Conservation (phyloP, 2,329 filamentous ascomycete genomes). For the Stachybotrys chlorohalonatus region DNA sequence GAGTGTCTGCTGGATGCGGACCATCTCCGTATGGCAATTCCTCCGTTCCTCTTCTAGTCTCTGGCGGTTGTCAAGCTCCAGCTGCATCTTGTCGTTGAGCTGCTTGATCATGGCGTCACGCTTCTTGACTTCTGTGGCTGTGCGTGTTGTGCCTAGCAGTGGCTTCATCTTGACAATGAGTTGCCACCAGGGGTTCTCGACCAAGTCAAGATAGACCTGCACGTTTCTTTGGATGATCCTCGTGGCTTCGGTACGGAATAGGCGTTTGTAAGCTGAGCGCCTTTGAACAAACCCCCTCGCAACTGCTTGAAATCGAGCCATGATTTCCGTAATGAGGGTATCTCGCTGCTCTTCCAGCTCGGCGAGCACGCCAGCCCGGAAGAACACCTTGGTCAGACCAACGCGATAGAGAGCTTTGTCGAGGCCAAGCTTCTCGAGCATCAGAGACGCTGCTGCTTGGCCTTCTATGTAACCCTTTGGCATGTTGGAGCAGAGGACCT, state of each 20-base stretch:
- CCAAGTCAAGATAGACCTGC: constrained; percentile 80
- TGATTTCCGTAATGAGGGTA: constrained; percentile 84
- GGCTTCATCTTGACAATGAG: constrained; percentile 93
- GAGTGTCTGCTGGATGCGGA: constrained; percentile 83
- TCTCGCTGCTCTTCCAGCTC: constrained; percentile 96
- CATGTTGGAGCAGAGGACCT: constrained; percentile 83
- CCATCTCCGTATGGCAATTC: constrained; percentile 76
- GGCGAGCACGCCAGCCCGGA: constrained; percentile 88
- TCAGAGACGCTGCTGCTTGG: constrained; percentile 73
- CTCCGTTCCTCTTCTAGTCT: constrained; percentile 86
- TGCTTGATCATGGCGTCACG: constrained; percentile 87
- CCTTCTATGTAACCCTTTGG: constrained; percentile 88
- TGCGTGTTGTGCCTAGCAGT: constrained; percentile 81
- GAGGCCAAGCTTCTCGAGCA: constrained; percentile 80
- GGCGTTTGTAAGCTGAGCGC: constrained; percentile 79
- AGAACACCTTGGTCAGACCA: constrained; percentile 95
- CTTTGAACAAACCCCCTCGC: constrained; percentile 85
- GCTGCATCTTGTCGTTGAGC: constrained; percentile 73
- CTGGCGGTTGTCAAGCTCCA: constrained; percentile 65
- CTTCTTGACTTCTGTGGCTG: constrained; percentile 88
- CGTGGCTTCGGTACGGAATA: constrained; percentile 91
- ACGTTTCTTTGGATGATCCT: constrained; percentile 94
- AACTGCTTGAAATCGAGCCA: constrained; percentile 85
- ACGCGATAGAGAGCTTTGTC: constrained; percentile 85
- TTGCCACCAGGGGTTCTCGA: constrained; percentile 95